Percentiles rank a stretch among this genome's conserved stretches.
Evolutionary conservation across 2,329 filamentous ascomycete genomes (phyloP).

Genomic region (Macrophomina phaseolina): DNA sequence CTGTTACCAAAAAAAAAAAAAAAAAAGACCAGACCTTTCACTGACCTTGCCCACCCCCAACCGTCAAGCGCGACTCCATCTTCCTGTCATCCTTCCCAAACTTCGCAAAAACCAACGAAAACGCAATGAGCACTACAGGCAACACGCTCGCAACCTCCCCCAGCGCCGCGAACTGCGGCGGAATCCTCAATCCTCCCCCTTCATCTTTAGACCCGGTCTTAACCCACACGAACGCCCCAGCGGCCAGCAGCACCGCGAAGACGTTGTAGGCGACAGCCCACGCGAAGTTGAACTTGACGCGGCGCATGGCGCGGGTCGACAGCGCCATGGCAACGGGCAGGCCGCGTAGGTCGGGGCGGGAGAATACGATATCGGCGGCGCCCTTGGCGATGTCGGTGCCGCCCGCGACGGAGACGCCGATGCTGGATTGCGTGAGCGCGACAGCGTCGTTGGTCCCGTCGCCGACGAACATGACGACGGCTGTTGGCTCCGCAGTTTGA

Average conservation of each 20-base stretch:
- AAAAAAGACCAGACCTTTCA: not conserved
- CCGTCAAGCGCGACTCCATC: not conserved
- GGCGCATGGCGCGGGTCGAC: slow-evolving; percentile 47
- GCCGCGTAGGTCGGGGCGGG: slow-evolving; percentile 62
- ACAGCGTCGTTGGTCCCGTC: slow-evolving; percentile 82
- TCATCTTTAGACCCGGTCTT: not conserved
- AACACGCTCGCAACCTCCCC: slow-evolving; percentile 77
- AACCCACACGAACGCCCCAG: slow-evolving; percentile 67
- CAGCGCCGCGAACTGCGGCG: slow-evolving; percentile 69
- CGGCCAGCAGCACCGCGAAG: slow-evolving; percentile 69
- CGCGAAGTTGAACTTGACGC: slow-evolving; percentile 67
- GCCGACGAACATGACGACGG: slow-evolving; percentile 71
- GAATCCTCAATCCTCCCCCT: slow-evolving; percentile 49
- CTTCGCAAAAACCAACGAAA: slow-evolving; percentile 50
- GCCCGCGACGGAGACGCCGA: slow-evolving; percentile 71
- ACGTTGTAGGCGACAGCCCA: slow-evolving; percentile 76
- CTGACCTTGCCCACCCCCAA: no score
- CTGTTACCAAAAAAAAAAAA: no score
- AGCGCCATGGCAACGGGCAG: slow-evolving; percentile 65
- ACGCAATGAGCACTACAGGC: slow-evolving; percentile 68
- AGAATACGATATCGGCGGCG: slow-evolving; percentile 72
- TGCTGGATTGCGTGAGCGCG: slow-evolving; percentile 71
- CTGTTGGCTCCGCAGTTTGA: slow-evolving; percentile 28
- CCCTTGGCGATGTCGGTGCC: slow-evolving; percentile 68
- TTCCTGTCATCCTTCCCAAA: not conserved